Conservation (phyloP, 768 basidiomycete genomes). For the Tulasnella sp. region DNA sequence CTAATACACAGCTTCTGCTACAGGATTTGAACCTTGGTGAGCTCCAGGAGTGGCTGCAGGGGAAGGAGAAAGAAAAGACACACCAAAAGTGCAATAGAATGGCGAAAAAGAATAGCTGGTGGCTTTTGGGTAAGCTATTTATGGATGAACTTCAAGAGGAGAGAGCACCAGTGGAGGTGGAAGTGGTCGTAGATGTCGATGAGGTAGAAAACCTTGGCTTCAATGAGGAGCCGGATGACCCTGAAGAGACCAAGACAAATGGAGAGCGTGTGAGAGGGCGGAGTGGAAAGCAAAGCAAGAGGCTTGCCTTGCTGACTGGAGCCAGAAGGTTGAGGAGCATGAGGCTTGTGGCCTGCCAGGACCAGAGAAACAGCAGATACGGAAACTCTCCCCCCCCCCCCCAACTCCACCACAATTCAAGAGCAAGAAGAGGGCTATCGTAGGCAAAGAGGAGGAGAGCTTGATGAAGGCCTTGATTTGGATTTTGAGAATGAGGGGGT, state of each 20-base stretch:
- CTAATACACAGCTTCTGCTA: background rate
- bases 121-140: background rate
- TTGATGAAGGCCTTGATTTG: too few relatives aligned
- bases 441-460: constrained; percentile 24
- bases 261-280: background rate
- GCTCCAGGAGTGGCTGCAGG: background rate
- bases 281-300: background rate
- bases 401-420: background rate
- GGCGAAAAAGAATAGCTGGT: background rate
- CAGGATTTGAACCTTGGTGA: background rate
- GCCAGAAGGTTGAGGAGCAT: background rate
- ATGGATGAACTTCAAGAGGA: background rate
- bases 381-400: background rate
- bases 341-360: background rate
- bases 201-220: background rate
- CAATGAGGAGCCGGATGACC: too few relatives aligned
- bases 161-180: background rate
- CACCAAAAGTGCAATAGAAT: background rate
- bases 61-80: background rate
- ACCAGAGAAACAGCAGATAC: background rate
- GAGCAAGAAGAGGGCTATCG: background rate
- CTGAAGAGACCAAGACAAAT: background rate
- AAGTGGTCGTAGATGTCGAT: background rate
- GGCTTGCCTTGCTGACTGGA: background rate
- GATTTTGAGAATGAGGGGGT: too few relatives aligned